A percentile compares a stretch with the other conserved stretches of the same genome.
phyloP scores from a whole-genome alignment of 2,329 filamentous ascomycete genomes.

The Claviceps sp. region DNA sequence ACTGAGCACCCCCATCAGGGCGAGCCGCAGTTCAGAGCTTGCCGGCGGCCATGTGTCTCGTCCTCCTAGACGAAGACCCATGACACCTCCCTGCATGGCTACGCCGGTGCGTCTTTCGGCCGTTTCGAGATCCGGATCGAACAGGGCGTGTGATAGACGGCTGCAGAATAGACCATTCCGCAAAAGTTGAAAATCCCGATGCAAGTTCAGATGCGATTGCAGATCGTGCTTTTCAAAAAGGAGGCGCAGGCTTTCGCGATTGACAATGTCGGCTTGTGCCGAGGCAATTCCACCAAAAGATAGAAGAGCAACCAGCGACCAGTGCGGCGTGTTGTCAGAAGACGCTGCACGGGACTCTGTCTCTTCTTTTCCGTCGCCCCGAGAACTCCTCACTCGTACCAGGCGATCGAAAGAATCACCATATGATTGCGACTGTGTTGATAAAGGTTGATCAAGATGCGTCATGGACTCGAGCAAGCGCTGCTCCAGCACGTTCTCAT shows the following conservation, averaged over 20 bases:
- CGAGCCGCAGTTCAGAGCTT: slow-evolving; percentile 81
- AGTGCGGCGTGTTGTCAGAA: slow-evolving; percentile 36
- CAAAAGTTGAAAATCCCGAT: slow-evolving; percentile 70
- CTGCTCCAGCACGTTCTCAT: slow-evolving; percentile 31
- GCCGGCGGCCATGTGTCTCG: slow-evolving; percentile 84
- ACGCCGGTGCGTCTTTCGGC: slow-evolving; percentile 61
- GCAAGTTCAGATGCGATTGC: slow-evolving; percentile 57
- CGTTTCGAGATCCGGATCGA: slow-evolving; percentile 68
- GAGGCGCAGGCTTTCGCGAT: slow-evolving; percentile 58
- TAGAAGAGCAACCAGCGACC: slow-evolving; percentile 49
- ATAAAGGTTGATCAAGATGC: slow-evolving; percentile 23
- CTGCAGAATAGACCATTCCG: slow-evolving; percentile 76
- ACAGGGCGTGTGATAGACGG: slow-evolving; percentile 68
- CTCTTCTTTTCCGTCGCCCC: slow-evolving; percentile 4
- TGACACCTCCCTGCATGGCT: slow-evolving; percentile 54
- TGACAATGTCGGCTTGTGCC: slow-evolving; percentile 64
- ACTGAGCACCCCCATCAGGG: slow-evolving; percentile 70
- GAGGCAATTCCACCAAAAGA: slow-evolving; percentile 64
- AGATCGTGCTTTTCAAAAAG: slow-evolving; percentile 66
- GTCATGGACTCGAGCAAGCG: slow-evolving; percentile 38
- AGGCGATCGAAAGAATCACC: slow-evolving; percentile 27
- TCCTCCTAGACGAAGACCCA: slow-evolving; percentile 72
- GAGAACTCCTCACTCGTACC: slow-evolving; percentile 26
- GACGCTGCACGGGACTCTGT: slow-evolving; percentile 2
- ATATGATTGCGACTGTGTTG: slow-evolving; percentile 7